A percentile compares a stretch with the other conserved stretches of the same genome.
Evolutionary conservation across 768 basidiomycete genomes (phyloP).

Genomic region (Mrakia blollopis): DNA sequence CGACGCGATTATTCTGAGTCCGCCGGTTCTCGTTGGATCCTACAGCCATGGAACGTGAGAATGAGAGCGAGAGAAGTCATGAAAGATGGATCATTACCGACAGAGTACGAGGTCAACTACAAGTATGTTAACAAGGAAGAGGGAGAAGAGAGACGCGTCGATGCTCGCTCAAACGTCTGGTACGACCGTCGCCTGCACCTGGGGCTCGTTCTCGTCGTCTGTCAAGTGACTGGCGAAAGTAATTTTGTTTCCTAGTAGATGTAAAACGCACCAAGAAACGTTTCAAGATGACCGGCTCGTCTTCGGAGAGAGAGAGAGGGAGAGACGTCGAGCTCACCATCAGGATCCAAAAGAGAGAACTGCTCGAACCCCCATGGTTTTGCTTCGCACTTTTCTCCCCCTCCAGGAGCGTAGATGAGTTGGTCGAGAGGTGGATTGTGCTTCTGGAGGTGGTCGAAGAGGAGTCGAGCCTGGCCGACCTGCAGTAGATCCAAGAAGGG

Average conservation of each 20-base stretch:
- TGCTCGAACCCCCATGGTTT: slow-evolving; percentile 24
- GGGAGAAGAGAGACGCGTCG: no score
- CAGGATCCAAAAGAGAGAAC: slow-evolving; percentile 16
- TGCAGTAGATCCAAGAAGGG: neutral
- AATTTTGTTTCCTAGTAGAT: neutral
- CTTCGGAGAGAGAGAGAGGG: neutral
- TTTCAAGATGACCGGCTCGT: neutral
- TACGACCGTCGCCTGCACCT: slow-evolving; percentile 11
- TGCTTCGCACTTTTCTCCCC: slow-evolving; percentile 12
- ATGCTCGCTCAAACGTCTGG: slow-evolving; percentile 10
- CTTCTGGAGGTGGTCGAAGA: neutral
- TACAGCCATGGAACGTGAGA: no score
- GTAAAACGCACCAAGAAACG: neutral
- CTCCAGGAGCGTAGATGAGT: slow-evolving; percentile 5
- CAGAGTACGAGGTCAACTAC: no score
- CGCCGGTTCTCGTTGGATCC: no score
- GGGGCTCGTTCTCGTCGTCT: slow-evolving; percentile 13
- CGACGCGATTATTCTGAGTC: no score
- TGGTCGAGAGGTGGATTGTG: neutral
- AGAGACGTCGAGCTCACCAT: neutral
- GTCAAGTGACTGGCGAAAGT: slow-evolving; percentile 24
- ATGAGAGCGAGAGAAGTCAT: no score
- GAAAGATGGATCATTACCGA: no score
- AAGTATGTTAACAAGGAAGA: no score
- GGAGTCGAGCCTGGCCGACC: neutral